A percentile compares a stretch with the other conserved stretches of the same genome.
Evolutionary conservation across 169 alveolate genomes (phyloP).

Genomic region (Cryptosporidium parvum): DNA sequence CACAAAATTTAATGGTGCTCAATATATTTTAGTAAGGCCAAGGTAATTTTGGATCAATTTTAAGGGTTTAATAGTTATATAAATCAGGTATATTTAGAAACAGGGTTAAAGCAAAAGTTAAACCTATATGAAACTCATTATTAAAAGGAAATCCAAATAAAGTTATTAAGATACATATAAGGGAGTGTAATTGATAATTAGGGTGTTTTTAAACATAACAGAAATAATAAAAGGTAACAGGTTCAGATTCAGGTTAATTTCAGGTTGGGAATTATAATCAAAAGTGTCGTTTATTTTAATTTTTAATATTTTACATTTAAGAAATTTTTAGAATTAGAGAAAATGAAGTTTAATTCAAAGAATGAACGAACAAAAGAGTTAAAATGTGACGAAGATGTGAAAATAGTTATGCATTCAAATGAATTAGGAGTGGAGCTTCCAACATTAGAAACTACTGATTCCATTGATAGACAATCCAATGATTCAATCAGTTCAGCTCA

Average conservation of each 20-base stretch:
- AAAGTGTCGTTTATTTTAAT: background rate
- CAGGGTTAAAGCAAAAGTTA: background rate
- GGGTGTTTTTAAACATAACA: background rate
- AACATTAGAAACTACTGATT: constrained; percentile 49
- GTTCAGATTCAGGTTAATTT: background rate
- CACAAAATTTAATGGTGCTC: too few species aligned
- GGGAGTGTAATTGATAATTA: background rate
- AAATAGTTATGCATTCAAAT: constrained; percentile 51
- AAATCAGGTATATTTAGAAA: background rate
- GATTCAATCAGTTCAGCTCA: background rate
- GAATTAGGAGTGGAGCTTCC: constrained; percentile 10
- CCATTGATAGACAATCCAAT: constrained; percentile 17
- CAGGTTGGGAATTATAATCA: background rate
- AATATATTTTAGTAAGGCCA: background rate
- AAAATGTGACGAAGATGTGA: background rate
- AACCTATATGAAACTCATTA: background rate
- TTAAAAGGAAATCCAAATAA: too few species aligned
- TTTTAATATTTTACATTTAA: too few species aligned
- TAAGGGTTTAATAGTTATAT: too few species aligned
- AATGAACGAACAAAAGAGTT: background rate
- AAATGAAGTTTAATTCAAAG: background rate
- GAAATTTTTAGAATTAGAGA: too few species aligned
- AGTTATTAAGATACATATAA: background rate
- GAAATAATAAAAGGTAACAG: background rate
- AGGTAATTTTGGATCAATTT: background rate